These are phyloP conservation scores for Fragaria ananassa DNA, from an alignment of 306 rosid genomes.

Conservation along the genomic window DNA sequence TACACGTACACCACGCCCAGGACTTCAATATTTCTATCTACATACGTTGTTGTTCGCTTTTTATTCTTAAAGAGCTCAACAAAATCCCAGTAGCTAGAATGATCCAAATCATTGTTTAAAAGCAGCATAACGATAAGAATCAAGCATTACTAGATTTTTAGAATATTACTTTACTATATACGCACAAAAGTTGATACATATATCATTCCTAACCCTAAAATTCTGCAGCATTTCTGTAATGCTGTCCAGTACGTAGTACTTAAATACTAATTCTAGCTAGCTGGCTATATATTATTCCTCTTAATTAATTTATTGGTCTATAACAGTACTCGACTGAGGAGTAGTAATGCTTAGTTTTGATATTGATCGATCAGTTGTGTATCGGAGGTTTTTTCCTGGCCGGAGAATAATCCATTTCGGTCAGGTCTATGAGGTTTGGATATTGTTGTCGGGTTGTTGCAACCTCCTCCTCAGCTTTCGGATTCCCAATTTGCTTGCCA, in stretches of 20 bases:
- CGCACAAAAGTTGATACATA: not conserved
- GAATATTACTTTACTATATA: not conserved
- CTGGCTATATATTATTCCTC: not conserved
- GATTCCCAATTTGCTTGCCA: conserved; percentile 7
- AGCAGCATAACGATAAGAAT: conserved; percentile 23
- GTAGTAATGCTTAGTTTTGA: not conserved
- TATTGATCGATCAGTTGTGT: conserved; percentile 57
- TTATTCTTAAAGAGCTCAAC: not conserved
- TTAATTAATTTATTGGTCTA: conserved; percentile 23
- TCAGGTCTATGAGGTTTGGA: conserved; percentile 48
- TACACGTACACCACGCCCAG: no score
- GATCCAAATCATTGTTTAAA: conserved; percentile 21
- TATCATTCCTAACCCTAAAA: conserved; percentile 40
- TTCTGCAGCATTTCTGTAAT: conserved; percentile 73
- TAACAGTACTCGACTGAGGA: not conserved
- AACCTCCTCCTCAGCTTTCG: conserved; percentile 25
- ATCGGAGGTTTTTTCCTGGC: conserved; percentile 80
- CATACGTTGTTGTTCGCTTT: not conserved
- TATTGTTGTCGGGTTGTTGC: conserved; percentile 26
- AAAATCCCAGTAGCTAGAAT: conserved; percentile 15
- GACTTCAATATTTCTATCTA: not conserved
- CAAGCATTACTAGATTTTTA: not conserved
- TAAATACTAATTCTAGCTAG: conserved; percentile 14
- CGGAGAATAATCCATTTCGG: conserved; percentile 92
- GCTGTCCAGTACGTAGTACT: conserved; percentile 33